These are phyloP conservation scores for Grammothele lineata DNA, from an alignment of 768 basidiomycete genomes.

Conservation along the genomic window DNA sequence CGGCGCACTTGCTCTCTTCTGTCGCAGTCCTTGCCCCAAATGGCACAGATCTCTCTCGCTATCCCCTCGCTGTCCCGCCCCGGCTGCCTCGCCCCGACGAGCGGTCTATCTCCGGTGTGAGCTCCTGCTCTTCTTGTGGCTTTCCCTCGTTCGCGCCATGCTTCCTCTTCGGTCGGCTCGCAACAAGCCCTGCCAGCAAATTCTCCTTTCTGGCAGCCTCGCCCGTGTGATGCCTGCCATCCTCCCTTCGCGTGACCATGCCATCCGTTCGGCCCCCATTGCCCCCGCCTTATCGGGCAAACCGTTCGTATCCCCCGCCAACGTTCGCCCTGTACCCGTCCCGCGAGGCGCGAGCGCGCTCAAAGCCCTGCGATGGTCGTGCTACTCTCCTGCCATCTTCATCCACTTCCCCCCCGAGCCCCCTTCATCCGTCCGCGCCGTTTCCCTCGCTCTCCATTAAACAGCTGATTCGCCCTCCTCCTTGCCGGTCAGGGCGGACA, in stretches of 20 bases:
- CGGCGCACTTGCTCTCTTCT: too few relatives aligned
- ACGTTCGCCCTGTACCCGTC: too few relatives aligned
- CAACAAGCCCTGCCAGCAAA: neutral
- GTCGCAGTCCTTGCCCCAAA: too few relatives aligned
- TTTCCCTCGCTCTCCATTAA: neutral
- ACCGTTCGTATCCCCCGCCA: constrained; percentile 2
- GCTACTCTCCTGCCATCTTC: constrained; percentile 12
- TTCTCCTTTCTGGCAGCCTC: too few relatives aligned
- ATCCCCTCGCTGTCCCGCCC: neutral
- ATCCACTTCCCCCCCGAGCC: neutral
- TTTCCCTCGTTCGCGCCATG: neutral
- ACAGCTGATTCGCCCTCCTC: too few relatives aligned
- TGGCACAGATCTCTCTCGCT: constrained; percentile 15
- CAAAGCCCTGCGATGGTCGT: constrained; percentile 11
- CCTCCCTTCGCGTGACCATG: too few relatives aligned
- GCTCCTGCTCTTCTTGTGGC: neutral
- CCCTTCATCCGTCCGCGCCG: neutral
- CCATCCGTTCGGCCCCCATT: too few relatives aligned
- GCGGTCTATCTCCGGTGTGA: constrained; percentile 6
- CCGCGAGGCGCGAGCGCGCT: too few relatives aligned
- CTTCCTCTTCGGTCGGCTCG: constrained; percentile 1
- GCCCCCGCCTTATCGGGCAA: constrained; percentile 8
- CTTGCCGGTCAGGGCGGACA: too few relatives aligned
- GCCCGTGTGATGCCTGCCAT: too few relatives aligned
- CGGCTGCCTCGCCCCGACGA: constrained; percentile 4